Conservation (phyloP, 108 stramenopile genomes). For the Hondaea fermentalgiana region DNA sequence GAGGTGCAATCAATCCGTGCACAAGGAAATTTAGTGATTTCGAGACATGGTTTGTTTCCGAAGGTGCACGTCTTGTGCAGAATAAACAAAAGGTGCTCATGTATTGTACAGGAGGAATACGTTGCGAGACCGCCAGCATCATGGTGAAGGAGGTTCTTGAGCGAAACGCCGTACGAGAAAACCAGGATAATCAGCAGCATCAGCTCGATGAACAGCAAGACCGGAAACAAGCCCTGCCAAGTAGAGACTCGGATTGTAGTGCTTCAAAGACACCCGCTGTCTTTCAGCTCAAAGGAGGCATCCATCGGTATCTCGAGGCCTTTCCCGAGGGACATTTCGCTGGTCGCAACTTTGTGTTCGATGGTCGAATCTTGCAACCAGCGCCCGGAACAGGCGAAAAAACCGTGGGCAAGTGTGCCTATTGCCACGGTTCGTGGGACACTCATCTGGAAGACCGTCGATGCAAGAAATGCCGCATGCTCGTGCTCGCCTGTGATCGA, state of each 20-base stretch:
- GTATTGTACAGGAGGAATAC: constrained; percentile 14
- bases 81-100: not conserved
- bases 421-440: too few relatives aligned
- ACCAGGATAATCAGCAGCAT: not conserved
- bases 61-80: not conserved
- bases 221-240: not conserved
- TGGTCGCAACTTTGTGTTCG: not conserved
- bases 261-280: not conserved
- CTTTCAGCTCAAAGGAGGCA: not conserved
- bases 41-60: not conserved
- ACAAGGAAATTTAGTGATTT: not conserved
- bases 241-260: not conserved
- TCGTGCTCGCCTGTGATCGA: not conserved
- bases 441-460: too few relatives aligned
- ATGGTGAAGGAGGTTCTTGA: constrained; percentile 3
- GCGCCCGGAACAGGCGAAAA: too few relatives aligned
- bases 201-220: not conserved
- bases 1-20: not conserved
- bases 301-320: not conserved
- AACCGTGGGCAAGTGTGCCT: too few relatives aligned
- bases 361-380: not conserved
- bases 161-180: too few relatives aligned
- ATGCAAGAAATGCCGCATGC: not conserved
- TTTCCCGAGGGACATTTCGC: not conserved
- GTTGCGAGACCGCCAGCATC: not conserved